These are phyloP conservation scores for Aspergillus neotritici DNA, from an alignment of 2,329 filamentous ascomycete species.

Conservation along the genomic window DNA sequence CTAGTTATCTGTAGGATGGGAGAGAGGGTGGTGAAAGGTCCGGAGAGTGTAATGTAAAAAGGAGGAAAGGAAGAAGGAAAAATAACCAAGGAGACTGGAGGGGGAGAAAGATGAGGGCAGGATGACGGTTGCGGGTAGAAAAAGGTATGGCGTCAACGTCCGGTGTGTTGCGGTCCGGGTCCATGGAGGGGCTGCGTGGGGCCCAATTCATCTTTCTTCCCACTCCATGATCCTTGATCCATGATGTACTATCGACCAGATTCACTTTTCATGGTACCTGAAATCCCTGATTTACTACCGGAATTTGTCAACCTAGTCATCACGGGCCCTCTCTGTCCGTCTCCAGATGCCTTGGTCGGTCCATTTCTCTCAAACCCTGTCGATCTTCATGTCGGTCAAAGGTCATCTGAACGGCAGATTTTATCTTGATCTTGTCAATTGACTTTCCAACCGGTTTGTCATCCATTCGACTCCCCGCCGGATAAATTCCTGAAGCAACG, in stretches of 20 bases:
- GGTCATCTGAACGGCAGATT: no score
- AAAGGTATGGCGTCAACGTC: slow-evolving; percentile 16
- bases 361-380: no score
- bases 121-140: neutral
- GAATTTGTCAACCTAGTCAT: no score
- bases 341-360: no score
- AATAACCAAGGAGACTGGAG: slow-evolving; percentile 7
- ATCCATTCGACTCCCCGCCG: no score
- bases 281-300: neutral
- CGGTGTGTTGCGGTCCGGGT: slow-evolving; percentile 21
- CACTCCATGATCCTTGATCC: slow-evolving; percentile 3
- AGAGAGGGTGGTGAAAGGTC: slow-evolving; percentile 6
- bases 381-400: no score
- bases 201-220: slow-evolving; percentile 2
- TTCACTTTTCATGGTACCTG: slow-evolving; percentile 2
- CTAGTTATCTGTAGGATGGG: slow-evolving; percentile 1
- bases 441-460: no score
- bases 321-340: no score
- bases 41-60: slow-evolving; percentile 2
- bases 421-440: no score
- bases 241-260: slow-evolving; percentile 25
- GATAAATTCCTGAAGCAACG: no score
- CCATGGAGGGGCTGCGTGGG: slow-evolving; percentile 18
- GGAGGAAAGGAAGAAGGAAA: slow-evolving; percentile 6
- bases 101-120: slow-evolving; percentile 9